Base-by-base conservation (phyloP, 345 rosid genomes). In the Gossypium stocksii region DNA sequence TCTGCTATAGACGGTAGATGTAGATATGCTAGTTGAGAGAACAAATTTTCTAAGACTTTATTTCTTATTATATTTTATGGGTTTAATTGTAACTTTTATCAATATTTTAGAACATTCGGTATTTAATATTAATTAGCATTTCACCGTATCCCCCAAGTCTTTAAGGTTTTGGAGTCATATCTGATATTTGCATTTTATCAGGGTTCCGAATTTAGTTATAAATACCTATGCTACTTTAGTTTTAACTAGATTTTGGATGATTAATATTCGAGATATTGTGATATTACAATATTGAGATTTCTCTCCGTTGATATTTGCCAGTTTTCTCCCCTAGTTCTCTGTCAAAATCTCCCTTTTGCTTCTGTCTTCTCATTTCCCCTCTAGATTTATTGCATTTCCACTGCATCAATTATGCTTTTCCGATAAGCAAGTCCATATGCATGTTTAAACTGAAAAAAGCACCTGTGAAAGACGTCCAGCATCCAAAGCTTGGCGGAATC, bases 401-500 rank as follows among this genome's bases (percentile, higher is more conserved):
- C 34, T 7, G 46, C 12, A 46, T 45, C 19, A 22, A 9, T 22
- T 66, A 13, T 61, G 66, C 22, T 63, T 62, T 51, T 74, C 66
- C 65, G 61, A 69, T 51, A 41, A 56, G 22, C 44, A 68, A 27
- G 44, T 69, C 23, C 53, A 46, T 38, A 64, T 70, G 14, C 46
- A 44, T 22, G 70, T 52, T 34, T 2, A 52, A 72, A 64, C 13
- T 23, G 10, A 72, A 52, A 56, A 74, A 53, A 75, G 65, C 76
- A 91, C 98, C 99, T 91, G 93, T 27, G 99, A 96, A 82, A 96
- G 93, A 66, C 99, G 97, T 58, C 99, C 98, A 80, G 97, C 98
- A 70, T 86, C 82, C 79, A 96, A 81, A 72, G 99, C 99, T 84
- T 89, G 89, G 64, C 82, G 83, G 84, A 96, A 96, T 74, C 90